Base-by-base conservation (phyloP, 2,329 filamentous ascomycete genomes). In the Xylaria sp. region DNA sequence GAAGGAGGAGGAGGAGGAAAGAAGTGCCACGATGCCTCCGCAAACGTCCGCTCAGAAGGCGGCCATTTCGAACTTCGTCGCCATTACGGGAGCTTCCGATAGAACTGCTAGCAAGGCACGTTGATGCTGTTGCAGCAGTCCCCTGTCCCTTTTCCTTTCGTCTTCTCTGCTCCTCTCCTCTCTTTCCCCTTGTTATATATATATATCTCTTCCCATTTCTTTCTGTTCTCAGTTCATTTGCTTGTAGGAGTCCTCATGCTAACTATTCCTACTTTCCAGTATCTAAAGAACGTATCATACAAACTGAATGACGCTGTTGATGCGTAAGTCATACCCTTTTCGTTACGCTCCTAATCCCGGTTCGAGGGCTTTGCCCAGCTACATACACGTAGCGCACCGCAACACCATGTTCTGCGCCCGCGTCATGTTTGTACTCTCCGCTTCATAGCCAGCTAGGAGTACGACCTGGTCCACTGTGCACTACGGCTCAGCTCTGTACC, bases 301-400 rank as follows among this genome's bases (percentile, higher is more conserved):
- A 86, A 84, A 75, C 76, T 88, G 7, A 84, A 88, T 66, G 81
- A 86, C 67, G 87, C 87, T 48, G 80, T 88, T 58, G 86, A 89
- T 80, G 79, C 83, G 87, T 89, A 82, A 87, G 87, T 88, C n/a
- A 15, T 65, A 20, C 34, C 46, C 65, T 73, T 73, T 74, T 68
- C 70, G 59, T 59, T 41, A 55, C 51, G 31, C 50, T 18, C 41
- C 54, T 52, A 15, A 34, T 28, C 23, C 20, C 37, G n/a, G 34
- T 18, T 55, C 61, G 20, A 58, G 34, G 10, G 9, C 46, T 9
- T 28, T 44, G 34, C 37, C 34, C 15, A 18, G 9, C 39, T 48
- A 52, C 58, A 56, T 37, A 10, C 18, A 50, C 44, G 41, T 37
- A n/a, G 39, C 41, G 4, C 50, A 51, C 50, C 23, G 34, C 28